phyloP scores from a whole-genome alignment of 2,329 filamentous ascomycete genomes.

The Fusarium heterosporum region DNA sequence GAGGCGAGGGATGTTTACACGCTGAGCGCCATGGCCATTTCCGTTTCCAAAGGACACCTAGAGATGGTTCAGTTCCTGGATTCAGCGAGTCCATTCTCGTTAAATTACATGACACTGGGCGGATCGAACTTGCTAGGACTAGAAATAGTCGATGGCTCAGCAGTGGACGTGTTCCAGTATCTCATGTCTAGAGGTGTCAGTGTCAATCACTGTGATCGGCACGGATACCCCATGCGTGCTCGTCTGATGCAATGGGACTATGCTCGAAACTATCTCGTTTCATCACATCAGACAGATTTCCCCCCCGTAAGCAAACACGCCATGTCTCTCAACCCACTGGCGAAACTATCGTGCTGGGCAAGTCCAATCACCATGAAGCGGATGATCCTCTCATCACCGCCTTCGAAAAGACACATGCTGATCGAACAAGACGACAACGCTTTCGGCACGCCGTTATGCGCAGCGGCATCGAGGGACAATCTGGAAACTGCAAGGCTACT shows the following conservation, averaged over 20 bases:
- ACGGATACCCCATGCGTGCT: not conserved
- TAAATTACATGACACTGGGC: not conserved
- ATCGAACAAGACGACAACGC: fast-evolving
- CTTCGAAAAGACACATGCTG: fast-evolving
- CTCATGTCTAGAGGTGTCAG: not conserved
- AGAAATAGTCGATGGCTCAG: fast-evolving
- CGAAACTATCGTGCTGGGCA: not conserved
- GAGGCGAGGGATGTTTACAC: not conserved
- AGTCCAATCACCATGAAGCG: not conserved
- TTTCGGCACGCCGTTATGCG: not conserved
- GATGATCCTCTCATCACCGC: not conserved
- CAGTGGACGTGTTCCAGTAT: not conserved
- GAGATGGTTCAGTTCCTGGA: not conserved
- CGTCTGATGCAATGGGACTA: not conserved
- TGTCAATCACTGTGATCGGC: not conserved
- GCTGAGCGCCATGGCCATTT: not conserved
- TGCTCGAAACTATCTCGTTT: not conserved
- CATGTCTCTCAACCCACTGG: not conserved
- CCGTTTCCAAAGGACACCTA: not conserved
- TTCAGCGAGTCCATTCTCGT: not conserved
- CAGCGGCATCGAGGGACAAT: not conserved
- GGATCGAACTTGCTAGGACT: not conserved
- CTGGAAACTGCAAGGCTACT: not conserved
- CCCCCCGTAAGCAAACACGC: not conserved
- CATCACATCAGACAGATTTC: not conserved